Evolutionary conservation across 2,329 filamentous ascomycete species (phyloP), one percentile per base, ranked within the genome.

Genomic region (Claviceps quebecensis): DNA sequence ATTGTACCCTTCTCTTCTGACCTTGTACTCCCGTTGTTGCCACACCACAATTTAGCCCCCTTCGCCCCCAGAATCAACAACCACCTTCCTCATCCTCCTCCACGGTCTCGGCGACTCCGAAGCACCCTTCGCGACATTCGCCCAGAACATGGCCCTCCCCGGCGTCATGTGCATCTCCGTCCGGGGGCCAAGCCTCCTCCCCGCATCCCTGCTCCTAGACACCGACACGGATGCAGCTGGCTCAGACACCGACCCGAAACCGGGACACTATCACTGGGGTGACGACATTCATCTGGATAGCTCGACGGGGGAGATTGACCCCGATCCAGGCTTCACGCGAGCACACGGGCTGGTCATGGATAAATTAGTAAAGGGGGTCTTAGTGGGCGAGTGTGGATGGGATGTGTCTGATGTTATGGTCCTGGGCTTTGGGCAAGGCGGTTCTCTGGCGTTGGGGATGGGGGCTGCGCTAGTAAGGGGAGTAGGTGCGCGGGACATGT

Each of bases 101-200:
- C 89, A 95, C 66, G 88, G 88, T 56, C 77, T 95, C 13, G 89
- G 89, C 55, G 89, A 95, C 68, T 80, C 77, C 37, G 77, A 87
- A 54, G 61, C 64, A 3, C 74, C 85, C 38, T 94, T 93, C 65
- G 75, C 78, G 54, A 69, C 69, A 45, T 84, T 95, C 55, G 86
- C 82, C 19, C 72, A 73, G 52, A 80, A 79, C 57, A 69, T 95
- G 54, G 73, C 76, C 54, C 78, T 95, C 3, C 87, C 88, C 0
- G 86, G 89, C 60, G 89, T 89, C 49, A 76, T 83, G 52, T 81
- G 81, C 59, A 77, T 95, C 50, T 78, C 86, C 6, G 71, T 94
- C 43, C 84, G 85, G 61, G 89, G 83, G 0, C 81, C 84, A 0
- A 44, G 14, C 4, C 3, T 73, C 73, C 23, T 77, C 78, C 0